phyloP scores from a whole-genome alignment of 768 basidiomycete species.

The Phanerochaete sordida region DNA sequence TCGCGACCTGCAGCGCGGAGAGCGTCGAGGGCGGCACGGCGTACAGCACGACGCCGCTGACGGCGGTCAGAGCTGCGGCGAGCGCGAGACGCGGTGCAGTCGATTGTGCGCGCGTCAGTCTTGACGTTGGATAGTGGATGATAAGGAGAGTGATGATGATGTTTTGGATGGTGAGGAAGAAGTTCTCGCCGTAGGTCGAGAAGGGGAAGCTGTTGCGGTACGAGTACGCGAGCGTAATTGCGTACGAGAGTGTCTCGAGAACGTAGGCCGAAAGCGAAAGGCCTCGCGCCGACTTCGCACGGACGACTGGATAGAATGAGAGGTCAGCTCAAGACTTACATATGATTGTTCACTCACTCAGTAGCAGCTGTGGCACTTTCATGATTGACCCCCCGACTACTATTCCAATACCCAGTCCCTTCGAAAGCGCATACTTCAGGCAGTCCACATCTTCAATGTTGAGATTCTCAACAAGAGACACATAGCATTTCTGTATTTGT shows the following conservation, averaged over 20 bases:
- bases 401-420: constrained; percentile 89
- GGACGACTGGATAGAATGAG: constrained; percentile 48
- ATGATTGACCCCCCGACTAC: constrained; percentile 91
- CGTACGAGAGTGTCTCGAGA: constrained; percentile 88
- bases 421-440: constrained; percentile 88
- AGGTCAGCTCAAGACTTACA: not conserved
- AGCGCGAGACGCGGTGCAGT: constrained; percentile 29
- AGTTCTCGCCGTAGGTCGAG: constrained; percentile 96
- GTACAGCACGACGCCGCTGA: constrained; percentile 40
- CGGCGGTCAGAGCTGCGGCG: constrained; percentile 30
- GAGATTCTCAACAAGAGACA: constrained; percentile 82
- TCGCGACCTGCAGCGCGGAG: constrained; percentile 73
- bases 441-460: constrained; percentile 75
- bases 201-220: constrained; percentile 86
- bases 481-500: constrained; percentile 75
- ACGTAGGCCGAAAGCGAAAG: constrained; percentile 83
- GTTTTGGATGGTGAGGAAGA: constrained; percentile 91
- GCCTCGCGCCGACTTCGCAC: constrained; percentile 76
- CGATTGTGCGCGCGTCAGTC: constrained; percentile 16
- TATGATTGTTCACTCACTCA: constrained; percentile 53
- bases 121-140: constrained; percentile 54
- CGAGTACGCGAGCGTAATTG: constrained; percentile 86
- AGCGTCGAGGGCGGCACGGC: constrained; percentile 47
- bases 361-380: constrained; percentile 92
- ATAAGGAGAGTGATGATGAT: constrained; percentile 86